Evolutionary conservation across 2,329 filamentous ascomycete genomes (phyloP).

Genomic region (Teratosphaeria destructans): DNA sequence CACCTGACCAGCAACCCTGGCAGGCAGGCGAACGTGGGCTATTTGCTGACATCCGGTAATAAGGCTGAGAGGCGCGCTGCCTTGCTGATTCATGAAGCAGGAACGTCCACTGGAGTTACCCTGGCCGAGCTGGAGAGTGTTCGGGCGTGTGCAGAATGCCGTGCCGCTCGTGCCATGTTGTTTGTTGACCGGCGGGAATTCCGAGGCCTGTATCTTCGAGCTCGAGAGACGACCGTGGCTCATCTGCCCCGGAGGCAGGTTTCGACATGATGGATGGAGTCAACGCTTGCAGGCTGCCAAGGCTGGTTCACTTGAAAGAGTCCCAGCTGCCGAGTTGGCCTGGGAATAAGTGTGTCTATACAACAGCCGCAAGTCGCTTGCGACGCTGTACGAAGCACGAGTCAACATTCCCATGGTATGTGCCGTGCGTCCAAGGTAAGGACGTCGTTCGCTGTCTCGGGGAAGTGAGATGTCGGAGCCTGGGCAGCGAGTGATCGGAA

Average conservation of each 20-base stretch:
- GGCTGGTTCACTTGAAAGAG: background rate
- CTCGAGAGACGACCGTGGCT: too few species aligned
- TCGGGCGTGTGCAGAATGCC: background rate
- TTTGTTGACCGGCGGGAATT: background rate
- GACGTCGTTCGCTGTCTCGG: background rate
- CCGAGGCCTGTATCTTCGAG: too few species aligned
- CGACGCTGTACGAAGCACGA: background rate
- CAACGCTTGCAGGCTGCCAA: too few species aligned
- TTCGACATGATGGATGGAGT: too few species aligned
- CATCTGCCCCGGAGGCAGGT: too few species aligned
- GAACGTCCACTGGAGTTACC: too few species aligned
- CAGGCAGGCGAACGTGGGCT: background rate
- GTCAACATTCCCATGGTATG: background rate
- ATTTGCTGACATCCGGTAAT: background rate
- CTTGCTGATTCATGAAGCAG: background rate
- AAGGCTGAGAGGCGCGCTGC: background rate
- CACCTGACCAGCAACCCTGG: background rate
- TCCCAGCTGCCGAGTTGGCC: background rate
- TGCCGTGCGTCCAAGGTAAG: background rate
- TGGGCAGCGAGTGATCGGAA: background rate
- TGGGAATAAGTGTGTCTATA: too few species aligned
- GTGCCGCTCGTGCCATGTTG: background rate
- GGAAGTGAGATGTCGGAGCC: background rate
- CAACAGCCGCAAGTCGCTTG: background rate
- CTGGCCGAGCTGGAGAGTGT: background rate